Base-by-base conservation (phyloP, 352 stramenopile genomes). In the Phytophthora gonapodyides region DNA sequence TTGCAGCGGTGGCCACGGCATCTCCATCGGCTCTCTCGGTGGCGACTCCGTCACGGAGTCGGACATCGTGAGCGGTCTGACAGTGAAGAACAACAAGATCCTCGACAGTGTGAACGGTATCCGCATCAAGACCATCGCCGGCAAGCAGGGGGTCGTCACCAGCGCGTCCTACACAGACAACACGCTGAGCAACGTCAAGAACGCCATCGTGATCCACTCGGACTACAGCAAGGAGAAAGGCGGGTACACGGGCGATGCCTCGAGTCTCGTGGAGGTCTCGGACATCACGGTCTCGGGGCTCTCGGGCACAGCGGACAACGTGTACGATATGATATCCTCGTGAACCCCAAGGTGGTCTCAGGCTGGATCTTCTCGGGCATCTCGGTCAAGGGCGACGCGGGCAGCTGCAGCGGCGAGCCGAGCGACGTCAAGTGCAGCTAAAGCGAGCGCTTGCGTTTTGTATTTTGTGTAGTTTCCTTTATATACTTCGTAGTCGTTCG, bases 321-420 rank as follows among this genome's bases (percentile, higher is more conserved):
- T 71, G 17, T 75, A 75, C 38, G 61, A 68, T 13, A 71, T 75
- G 61, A 68, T 13, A 71, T 75, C 10, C 45, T 68, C 11, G 61
- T 71, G 5, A 68, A 72, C 54, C 44, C 51, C 0, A 68, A 68
- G 40, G 58, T 64, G 27, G 58, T 61, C 16, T 71, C 67, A 7
- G 50, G 56, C 51, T 75, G 67, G 67, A 64, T 41, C 2, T 71
- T 71, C 35, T 71, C 57, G 45, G 58, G 49, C 3, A 64, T 71
- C 35, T 52, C 64, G 3, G 57, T 71, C 2, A 57, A 64, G 50
- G 57, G 57, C 15, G 41, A 45, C 15, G 44, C 48, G 34, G 57
- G 64, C 5, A 71, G 51, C 15, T 71, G 64, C 50, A 68, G 64
- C n/a, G 64, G 64, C 12, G 48, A 71, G 17, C 64, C 64, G 38